phyloP scores from a whole-genome alignment of 176 grass and related monocot genomes.

The Cenchrus americanus region DNA sequence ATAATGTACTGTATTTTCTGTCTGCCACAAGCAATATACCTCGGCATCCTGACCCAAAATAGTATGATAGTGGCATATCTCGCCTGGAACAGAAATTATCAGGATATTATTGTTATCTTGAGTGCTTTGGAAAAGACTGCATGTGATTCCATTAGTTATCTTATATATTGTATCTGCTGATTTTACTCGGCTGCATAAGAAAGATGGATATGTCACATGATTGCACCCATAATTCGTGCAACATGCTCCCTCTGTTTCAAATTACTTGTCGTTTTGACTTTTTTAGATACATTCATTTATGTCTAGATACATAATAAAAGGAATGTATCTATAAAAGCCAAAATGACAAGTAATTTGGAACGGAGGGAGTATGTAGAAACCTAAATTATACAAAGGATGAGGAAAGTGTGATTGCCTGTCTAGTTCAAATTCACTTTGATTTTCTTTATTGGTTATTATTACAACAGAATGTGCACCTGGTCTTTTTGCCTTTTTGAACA shows the following conservation, averaged over 20 bases:
- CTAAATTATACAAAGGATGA: not conserved
- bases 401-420: not conserved
- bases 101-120: slow-evolving; percentile 1
- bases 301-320: too few relatives aligned
- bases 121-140: not conserved
- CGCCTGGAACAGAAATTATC: not conserved
- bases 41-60: not conserved
- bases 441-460: not conserved
- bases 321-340: too few relatives aligned
- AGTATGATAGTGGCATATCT: not conserved
- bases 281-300: too few relatives aligned
- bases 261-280: too few relatives aligned
- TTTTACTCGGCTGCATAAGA: not conserved
- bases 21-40: not conserved
- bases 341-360: too few relatives aligned
- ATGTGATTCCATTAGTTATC: not conserved
- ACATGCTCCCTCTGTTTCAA: too few relatives aligned
- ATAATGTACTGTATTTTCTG: not conserved
- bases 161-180: not conserved
- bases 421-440: not conserved
- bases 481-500: not conserved
- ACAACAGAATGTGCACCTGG: not conserved
- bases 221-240: not conserved
- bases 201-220: not conserved
- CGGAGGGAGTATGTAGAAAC: too few relatives aligned